Evolutionary conservation across 2,329 filamentous ascomycete species (phyloP).

Genomic region (Neobulgaria alba): DNA sequence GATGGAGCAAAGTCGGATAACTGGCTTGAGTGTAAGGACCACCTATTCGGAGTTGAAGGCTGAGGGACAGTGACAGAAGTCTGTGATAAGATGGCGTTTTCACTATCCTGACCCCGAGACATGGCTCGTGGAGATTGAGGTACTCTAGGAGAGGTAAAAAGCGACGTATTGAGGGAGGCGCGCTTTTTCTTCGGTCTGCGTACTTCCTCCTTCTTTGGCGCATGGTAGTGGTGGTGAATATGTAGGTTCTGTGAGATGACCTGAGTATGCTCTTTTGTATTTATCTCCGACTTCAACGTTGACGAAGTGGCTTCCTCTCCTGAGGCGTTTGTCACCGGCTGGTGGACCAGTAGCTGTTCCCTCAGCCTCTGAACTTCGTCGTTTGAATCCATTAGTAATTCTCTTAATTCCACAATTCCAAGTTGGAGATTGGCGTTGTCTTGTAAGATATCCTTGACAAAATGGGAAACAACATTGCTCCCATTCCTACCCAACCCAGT

Average conservation of each 20-base stretch:
- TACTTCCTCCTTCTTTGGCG: slow-evolving; percentile 50
- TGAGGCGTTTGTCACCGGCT: slow-evolving; percentile 46
- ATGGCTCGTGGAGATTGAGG: slow-evolving; percentile 29
- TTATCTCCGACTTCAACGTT: slow-evolving; percentile 66
- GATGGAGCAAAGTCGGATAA: slow-evolving; percentile 59
- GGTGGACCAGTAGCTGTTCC: slow-evolving; percentile 72
- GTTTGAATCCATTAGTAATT: slow-evolving; percentile 85
- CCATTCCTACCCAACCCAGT: slow-evolving; percentile 49
- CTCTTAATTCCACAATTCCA: slow-evolving; percentile 81
- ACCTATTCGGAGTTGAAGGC: slow-evolving; percentile 44
- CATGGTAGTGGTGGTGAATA: slow-evolving; percentile 91
- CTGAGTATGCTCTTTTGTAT: slow-evolving; percentile 34
- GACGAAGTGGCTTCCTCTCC: slow-evolving; percentile 32
- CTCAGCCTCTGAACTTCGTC: slow-evolving; percentile 84
- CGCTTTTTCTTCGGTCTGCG: slow-evolving; percentile 67
- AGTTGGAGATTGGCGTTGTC: slow-evolving; percentile 93
- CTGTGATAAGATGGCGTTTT: slow-evolving; percentile 35
- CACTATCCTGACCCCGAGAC: slow-evolving; percentile 32
- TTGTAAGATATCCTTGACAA: slow-evolving; percentile 89
- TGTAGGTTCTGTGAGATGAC: slow-evolving; percentile 66
- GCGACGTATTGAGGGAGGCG: slow-evolving; percentile 49
- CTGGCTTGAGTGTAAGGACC: slow-evolving; percentile 53
- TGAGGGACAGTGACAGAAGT: slow-evolving; percentile 42
- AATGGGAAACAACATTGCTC: slow-evolving; percentile 78
- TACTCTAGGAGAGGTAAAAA: slow-evolving; percentile 48